A percentile compares a stretch with the other conserved stretches of the same genome.
Conservation (phyloP, 2,329 filamentous ascomycete genomes). For the Penicillium hesseltinei region DNA sequence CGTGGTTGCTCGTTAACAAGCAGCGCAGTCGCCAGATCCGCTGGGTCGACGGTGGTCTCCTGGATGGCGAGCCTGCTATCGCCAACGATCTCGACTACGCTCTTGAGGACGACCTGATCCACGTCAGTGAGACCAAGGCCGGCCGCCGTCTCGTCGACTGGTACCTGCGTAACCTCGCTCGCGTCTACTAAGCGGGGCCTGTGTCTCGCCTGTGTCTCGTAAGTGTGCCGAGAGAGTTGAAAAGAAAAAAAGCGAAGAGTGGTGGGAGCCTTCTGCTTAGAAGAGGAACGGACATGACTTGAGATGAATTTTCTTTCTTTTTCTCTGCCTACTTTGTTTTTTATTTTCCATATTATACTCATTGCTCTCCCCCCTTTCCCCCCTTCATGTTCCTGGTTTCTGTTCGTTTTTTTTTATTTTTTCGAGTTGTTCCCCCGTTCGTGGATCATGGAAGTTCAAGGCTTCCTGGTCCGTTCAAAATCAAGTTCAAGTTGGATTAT, state of each 20-base stretch:
- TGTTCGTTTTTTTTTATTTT: conserved; percentile 13
- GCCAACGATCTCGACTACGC: conserved; percentile 97
- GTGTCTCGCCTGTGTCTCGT: conserved; percentile 12
- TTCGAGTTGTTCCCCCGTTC: conserved; percentile 13
- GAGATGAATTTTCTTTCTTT: conserved; percentile 30
- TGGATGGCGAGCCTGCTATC: conserved; percentile 91
- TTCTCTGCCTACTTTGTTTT: conserved; percentile 23
- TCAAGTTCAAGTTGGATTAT: conserved; percentile 24
- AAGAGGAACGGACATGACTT: conserved; percentile 29
- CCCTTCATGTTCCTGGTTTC: conserved; percentile 11
- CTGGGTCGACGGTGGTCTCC: conserved; percentile 83
- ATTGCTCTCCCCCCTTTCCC: conserved; percentile 8
- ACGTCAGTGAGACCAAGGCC: conserved; percentile 98
- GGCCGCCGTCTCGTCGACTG: conserved; percentile 96
- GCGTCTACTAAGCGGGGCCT: conserved; percentile 69
- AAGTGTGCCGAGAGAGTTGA: conserved; percentile 17
- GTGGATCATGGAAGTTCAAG: conserved; percentile 12
- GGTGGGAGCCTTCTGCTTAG: conserved; percentile 20
- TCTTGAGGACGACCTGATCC: conserved; percentile 93
- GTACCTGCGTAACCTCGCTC: conserved; percentile 95
- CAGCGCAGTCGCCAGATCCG: conserved; percentile 95
- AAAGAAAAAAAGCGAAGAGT: conserved; percentile 23
- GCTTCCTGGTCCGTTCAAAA: conserved; percentile 20
- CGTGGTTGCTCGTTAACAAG: conserved; percentile 96
- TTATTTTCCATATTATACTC: conserved; percentile 21